Base-by-base conservation (phyloP, 2,329 filamentous ascomycete genomes). In the Penicillium sp. region DNA sequence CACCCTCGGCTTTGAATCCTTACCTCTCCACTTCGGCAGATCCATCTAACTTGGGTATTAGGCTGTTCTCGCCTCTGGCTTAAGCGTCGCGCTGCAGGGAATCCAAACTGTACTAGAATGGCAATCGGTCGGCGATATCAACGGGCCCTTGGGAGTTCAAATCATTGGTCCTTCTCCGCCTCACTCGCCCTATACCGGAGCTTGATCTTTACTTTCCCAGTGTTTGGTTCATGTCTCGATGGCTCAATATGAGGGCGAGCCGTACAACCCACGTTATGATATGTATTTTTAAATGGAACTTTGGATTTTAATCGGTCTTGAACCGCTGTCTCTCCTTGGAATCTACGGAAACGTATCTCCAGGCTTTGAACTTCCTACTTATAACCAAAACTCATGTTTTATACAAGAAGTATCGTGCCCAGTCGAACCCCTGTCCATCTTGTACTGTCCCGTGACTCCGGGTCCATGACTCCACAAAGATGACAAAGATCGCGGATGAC, bases 61-160 rank as follows among this genome's bases (percentile, higher is more conserved):
- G 76, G 70, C 69, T 79, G 54, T 78, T 79, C 65, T 79, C 77
- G 31, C 77, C 77, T 47, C 74, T 79, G 55, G 76, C 77, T 64
- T 79, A 75, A 72, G 67, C n/a, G 25, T 42, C n/a, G 38, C 20
- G 20, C 22, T 55, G 6, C n/a, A 35, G n/a, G 28, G 45, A 7
- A 35, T 35, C 2, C 45, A 20, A 17, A n/a, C 10, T n/a, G 28
- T 10, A 35, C 45, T 8, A 6, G n/a, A 49, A 35, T 34, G 45
- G 34, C n/a, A n/a, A 49, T 35, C 8, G 8, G 28, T 15, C 28
- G 28, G 45, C n/a, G n/a, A 34, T n/a, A 35, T 35, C 20, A 28
- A 49, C n/a, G 28, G 45, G 17, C 28, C 8, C 10, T 1, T n/a
- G 1, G 4, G 28, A 49, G 28, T 35, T 34, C 25, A 11, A 17